These are phyloP conservation scores for Psilocybe mexicana DNA, from an alignment of 1,284 basidiomycete genomes.

Conservation along the genomic window DNA sequence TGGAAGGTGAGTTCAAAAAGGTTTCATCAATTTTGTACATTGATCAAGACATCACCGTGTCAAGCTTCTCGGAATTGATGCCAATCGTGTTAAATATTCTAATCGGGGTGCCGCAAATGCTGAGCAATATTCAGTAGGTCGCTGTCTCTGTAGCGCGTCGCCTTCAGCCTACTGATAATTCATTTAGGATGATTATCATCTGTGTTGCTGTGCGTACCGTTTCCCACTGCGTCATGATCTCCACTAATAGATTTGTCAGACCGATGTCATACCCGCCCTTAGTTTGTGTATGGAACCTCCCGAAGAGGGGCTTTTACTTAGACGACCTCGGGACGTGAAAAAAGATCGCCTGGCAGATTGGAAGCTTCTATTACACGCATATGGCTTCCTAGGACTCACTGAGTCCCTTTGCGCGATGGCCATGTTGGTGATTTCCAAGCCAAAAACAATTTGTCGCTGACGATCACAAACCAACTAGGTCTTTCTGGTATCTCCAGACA, in stretches of 20 bases:
- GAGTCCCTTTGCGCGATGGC: constrained; percentile 36
- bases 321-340: constrained; percentile 65
- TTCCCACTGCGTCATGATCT: background rate
- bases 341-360: constrained; percentile 52
- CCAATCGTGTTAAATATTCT: constrained; percentile 60
- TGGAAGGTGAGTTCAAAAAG: constrained; percentile 31
- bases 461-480: constrained; percentile 16
- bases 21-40: background rate
- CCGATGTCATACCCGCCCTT: constrained; percentile 56
- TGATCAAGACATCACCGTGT: background rate
- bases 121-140: constrained; percentile 36
- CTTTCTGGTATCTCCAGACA: constrained; percentile 54
- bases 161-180: background rate
- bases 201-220: constrained; percentile 41
- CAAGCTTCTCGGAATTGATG: constrained; percentile 67
- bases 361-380: constrained; percentile 62
- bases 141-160: too few species aligned
- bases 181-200: constrained; percentile 49
- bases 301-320: constrained; percentile 56
- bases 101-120: constrained; percentile 42
- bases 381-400: constrained; percentile 60
- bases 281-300: constrained; percentile 60
- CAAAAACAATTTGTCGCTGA: background rate
- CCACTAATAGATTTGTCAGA: constrained; percentile 26
- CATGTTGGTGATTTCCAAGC: constrained; percentile 19